Evolutionary conservation across 2,329 filamentous ascomycete species (phyloP), one percentile per base, ranked within the genome.

Genomic region (Amauroascus verrucosus): DNA sequence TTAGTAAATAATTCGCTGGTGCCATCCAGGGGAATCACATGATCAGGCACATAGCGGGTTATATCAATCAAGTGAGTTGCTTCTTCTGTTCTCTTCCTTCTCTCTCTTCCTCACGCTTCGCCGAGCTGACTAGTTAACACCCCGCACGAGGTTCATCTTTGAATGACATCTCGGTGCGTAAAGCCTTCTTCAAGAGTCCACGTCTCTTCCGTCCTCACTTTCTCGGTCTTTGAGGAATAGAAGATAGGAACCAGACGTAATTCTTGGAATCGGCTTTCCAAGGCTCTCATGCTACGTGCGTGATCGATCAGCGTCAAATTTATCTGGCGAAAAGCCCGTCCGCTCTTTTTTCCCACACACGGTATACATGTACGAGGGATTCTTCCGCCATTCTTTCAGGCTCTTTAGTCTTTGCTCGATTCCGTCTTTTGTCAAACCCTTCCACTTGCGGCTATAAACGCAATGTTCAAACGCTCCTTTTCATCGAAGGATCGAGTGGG

Each of bases 381-480:
- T 67, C 60, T 66, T 65, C 63, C 59, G 59, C 62, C 64, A 50
- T 51, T 66, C 61, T 50, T 61, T 68, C 58, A 63, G 73, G 73
- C 74, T 71, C 65, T 24, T 73, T 72, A 71, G 66, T 71, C 75
- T 72, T 26, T 38, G 41, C 33, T 54, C 41, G 48, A n/a, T n/a
- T 41, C 37, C 38, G 35, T 16, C 11, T 32, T 30, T 45, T 32
- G 14, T 74, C 64, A 67, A 67, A 60, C 65, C 63, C 61, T 53
- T 53, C 59, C 30, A 55, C 57, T 41, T 9, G 37, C 44, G 48
- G 9, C 16, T 55, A 58, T 37, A 11, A 18, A 35, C 22, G 38
- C 69, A 72, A 95, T 95, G 88, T 95, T 95, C 79, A 94, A 89
- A 76, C 88, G 88, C 70, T 90, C 89, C 67, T 90, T 93, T 75